Evolutionary conservation across 176 grass and related monocot species (phyloP), one percentile per base, ranked within the genome.

Genomic region (Cenchrus purpureus): DNA sequence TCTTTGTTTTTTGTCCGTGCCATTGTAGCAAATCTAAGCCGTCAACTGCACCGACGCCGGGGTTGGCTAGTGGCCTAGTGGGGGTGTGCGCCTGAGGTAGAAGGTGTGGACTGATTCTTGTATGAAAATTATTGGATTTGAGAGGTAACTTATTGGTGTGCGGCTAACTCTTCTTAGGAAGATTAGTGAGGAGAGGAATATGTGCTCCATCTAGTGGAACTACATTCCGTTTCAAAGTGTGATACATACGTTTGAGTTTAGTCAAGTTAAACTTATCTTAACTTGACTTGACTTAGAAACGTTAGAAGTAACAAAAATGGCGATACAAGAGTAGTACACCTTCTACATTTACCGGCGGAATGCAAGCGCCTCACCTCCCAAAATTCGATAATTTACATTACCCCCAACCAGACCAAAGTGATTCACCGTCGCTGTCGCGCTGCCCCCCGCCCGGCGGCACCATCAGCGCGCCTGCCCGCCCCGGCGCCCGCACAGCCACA

Each of bases 351-450:
- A 65, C 20, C 29, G 6, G 78, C 7, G 8, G n/a, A 67, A 75
- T 56, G 65, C 28, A 34, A 44, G 44, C 29, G 16, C 48, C 48
- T 42, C 64, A 15, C 37, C n/a, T 28, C 53, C 32, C 20, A 71
- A 62, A 62, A 71, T 15, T 65, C 16, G 5, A 40, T 73, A 55
- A 72, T 88, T 25, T 31, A 79, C 62, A 80, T 29, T 10, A 63
- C 16, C 29, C 7, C 10, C 15, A 63, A 83, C 34, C n/a, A 17
- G 56, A 73, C 16, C 68, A 31, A 55, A 49, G 9, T n/a, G 53
- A 20, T 42, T 15, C 34, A 78, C 28, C 50, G n/a, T 55, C 2
- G 15, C 67, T 62, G 14, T 16, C 72, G 16, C 31, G 17, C 4
- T 55, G 32, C 61, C 22, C 53, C 10, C 59, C 49, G 8, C 15